Percentiles rank a stretch among this genome's conserved stretches.
phyloP scores from a whole-genome alignment of 2,329 filamentous ascomycete genomes.

The Lasiodiplodia sp. region DNA sequence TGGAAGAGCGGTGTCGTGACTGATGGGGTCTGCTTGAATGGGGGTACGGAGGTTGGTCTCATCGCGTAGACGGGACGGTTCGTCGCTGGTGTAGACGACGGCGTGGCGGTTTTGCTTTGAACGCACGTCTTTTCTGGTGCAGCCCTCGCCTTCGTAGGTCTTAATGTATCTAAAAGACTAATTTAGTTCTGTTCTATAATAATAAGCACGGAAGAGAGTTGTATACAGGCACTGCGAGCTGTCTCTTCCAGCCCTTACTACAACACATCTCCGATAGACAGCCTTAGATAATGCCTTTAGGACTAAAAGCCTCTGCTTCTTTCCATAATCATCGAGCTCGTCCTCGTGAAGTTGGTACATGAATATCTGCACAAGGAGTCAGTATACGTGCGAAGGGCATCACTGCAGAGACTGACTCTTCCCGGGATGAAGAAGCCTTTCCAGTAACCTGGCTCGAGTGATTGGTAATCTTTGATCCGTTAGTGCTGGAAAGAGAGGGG shows the following conservation, averaged over 20 bases:
- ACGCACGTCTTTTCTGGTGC: neutral
- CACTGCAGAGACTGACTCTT: neutral
- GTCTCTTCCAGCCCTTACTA: neutral
- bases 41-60: conserved; percentile 2
- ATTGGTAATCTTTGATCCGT: conserved; percentile 1
- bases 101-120: conserved; percentile 16
- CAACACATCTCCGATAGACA: conserved; percentile 8
- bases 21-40: conserved; percentile 23
- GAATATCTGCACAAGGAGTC: neutral
- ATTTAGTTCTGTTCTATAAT: neutral
- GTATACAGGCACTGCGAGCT: conserved; percentile 14
- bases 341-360: conserved; percentile 12
- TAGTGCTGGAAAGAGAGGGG: neutral
- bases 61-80: neutral
- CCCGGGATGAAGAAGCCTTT: conserved; percentile 5
- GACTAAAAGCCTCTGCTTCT: neutral
- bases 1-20: conserved; percentile 6
- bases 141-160: conserved; percentile 10
- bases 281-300: neutral
- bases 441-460: conserved; percentile 1
- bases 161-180: neutral
- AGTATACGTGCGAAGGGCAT: neutral
- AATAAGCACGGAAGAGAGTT: neutral
- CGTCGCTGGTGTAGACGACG: conserved; percentile 3
- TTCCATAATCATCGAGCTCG: conserved; percentile 4